Percentiles rank a stretch among this genome's conserved stretches.
phyloP scores from a whole-genome alignment of 805 yeast genomes.

The Dipodascus geniculatus region DNA sequence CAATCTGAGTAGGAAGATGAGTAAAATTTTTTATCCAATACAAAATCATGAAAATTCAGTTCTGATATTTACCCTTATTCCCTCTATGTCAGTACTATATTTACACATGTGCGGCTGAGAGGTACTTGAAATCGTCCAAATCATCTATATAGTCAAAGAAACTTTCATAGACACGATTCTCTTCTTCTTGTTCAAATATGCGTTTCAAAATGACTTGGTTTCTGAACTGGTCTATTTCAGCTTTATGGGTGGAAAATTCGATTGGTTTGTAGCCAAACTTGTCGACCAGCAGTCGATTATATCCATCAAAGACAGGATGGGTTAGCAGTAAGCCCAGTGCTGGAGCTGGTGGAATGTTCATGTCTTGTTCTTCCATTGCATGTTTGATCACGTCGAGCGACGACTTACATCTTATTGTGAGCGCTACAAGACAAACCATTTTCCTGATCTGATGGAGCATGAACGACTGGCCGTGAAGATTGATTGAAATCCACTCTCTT shows the following conservation, averaged over 20 bases:
- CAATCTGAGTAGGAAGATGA: not conserved
- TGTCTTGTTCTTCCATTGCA: conserved; percentile 60
- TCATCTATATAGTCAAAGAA: not conserved
- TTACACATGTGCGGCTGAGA: not conserved
- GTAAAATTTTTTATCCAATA: not conserved
- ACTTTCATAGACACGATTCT: not conserved
- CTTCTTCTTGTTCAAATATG: not conserved
- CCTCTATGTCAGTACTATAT: not conserved
- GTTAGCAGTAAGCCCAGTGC: conserved; percentile 86
- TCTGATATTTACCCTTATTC: not conserved
- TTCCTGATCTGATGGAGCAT: conserved; percentile 97
- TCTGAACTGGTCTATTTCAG: not conserved
- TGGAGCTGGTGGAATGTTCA: conserved; percentile 95
- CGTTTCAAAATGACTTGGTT: not conserved
- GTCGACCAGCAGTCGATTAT: conserved; percentile 19
- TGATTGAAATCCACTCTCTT: conserved; percentile 92
- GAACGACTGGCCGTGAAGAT: conserved; percentile 95
- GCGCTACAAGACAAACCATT: conserved; percentile 91
- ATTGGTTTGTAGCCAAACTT: not conserved
- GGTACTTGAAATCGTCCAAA: not conserved
- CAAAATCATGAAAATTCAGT: not conserved
- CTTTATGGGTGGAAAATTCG: not conserved
- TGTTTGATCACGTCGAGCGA: conserved; percentile 64
- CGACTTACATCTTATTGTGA: conserved; percentile 66
- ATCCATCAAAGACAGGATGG: conserved; percentile 82